Evolutionary conservation across 2,329 filamentous ascomycete genomes (phyloP), one percentile per base, ranked within the genome.

Genomic region (Diplodia sapinea): DNA sequence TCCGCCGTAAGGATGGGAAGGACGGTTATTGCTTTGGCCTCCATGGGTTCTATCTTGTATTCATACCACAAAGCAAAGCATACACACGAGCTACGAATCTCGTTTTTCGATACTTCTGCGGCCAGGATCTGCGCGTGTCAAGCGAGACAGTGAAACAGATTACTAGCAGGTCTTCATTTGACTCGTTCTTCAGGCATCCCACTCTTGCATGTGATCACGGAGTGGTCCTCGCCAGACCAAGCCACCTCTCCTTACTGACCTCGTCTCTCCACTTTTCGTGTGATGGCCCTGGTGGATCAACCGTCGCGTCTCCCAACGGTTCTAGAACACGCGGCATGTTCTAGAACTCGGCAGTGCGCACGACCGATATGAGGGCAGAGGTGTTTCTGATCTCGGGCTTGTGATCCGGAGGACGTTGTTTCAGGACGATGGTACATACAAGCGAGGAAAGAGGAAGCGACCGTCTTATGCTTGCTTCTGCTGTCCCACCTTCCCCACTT

Each of bases 41-140:
- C 57, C 31, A 33, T 20, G n/a, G 17, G 26, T 49, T 11, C 15
- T n/a, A 15, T 62, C 40, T 31, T 62, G 57, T 62, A 62, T 49
- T 50, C 57, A 62, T 62, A 59, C 36, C 31, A 59, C 56, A 50
- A 62, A 62, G 57, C 57, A 49, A 55, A 62, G 57, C 40, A 43
- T 11, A 62, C 26, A 62, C 40, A 50, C 40, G 40, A 50, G 57
- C 23, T 15, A 50, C 23, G 57, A 49, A 62, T 36, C 17, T 62
- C 40, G 56, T n/a, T 47, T 47, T 17, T n/a, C 4, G 4, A 47
- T 47, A n/a, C 17, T 9, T 47, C n/a, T 20, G 31, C 31, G 6
- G 31, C 43, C 43, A 47, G 43, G 17, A 47, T 47, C 17, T 47
- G 40, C 5, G 40, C 17, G 15, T 43, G 7, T 15, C 11, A 40